phyloP scores from a whole-genome alignment of 2,329 filamentous ascomycete species.

The Aspergillus novoparasiticus region DNA sequence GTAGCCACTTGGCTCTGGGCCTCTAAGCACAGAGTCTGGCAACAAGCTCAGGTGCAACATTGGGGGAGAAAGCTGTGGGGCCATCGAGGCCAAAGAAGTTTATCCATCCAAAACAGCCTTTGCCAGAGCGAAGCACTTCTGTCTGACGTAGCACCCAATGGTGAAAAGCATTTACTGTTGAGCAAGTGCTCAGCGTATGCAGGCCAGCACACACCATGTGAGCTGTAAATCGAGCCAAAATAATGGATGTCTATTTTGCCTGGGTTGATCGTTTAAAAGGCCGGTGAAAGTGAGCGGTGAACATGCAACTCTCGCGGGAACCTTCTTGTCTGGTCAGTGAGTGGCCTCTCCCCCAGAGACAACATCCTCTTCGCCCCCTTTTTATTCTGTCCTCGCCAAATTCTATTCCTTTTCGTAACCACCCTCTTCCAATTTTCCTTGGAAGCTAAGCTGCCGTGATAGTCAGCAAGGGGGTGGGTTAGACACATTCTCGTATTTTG shows the following conservation, averaged over 20 bases:
- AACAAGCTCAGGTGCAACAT: slow-evolving; percentile 27
- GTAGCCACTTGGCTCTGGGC: slow-evolving; percentile 9
- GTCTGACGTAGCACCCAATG: slow-evolving; percentile 22
- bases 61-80: slow-evolving; percentile 10
- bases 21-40: slow-evolving; percentile 12
- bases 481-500: slow-evolving; percentile 23
- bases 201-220: slow-evolving; percentile 32
- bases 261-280: slow-evolving; percentile 23
- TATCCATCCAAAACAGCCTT: slow-evolving; percentile 11
- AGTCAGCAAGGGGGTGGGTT: slow-evolving; percentile 8
- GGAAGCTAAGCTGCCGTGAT: not conserved
- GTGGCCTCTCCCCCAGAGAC: not conserved
- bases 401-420: not conserved
- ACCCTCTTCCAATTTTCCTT: not conserved
- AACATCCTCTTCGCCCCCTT: not conserved
- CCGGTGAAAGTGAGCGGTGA: slow-evolving; percentile 21
- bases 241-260: slow-evolving; percentile 24
- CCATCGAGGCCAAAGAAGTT: slow-evolving; percentile 17
- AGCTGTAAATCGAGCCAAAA: slow-evolving; percentile 26
- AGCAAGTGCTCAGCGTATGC: slow-evolving; percentile 19
- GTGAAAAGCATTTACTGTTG: slow-evolving; percentile 7
- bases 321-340: not conserved
- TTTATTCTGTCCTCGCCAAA: not conserved
- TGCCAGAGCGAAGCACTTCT: slow-evolving; percentile 10
- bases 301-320: slow-evolving; percentile 5